Percentiles rank a stretch among this genome's conserved stretches.
These are phyloP conservation scores for Coriolopsis trogii DNA, from an alignment of 1,284 basidiomycete genomes.

Conservation along the genomic window DNA sequence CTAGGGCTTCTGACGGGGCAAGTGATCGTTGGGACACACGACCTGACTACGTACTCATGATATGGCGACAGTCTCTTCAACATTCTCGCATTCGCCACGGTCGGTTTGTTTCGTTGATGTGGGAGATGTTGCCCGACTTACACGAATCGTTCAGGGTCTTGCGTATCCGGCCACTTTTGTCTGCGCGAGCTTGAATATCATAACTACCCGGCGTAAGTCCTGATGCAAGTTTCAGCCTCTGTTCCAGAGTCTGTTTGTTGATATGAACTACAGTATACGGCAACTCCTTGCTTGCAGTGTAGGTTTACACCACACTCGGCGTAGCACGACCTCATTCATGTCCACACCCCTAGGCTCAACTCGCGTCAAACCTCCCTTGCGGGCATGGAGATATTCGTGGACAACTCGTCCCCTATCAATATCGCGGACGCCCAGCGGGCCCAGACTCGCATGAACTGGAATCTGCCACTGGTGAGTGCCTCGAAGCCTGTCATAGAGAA, in stretches of 20 bases:
- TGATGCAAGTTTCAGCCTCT: neutral
- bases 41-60: neutral
- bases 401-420: constrained; percentile 1
- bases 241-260: too few species aligned
- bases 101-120: neutral
- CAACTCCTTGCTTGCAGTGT: constrained; percentile 5
- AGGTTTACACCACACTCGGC: neutral
- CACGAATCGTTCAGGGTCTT: neutral
- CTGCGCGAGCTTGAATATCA: neutral
- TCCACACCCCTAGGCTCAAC: constrained; percentile 1
- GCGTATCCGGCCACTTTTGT: neutral
- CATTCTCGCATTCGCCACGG: constrained; percentile 3
- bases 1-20: constrained; percentile 5
- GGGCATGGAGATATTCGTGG: constrained; percentile 13
- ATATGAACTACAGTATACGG: neutral
- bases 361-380: constrained; percentile 1
- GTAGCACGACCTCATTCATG: neutral
- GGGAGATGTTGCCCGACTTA: neutral
- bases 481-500: too few species aligned
- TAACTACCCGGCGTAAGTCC: constrained; percentile 7
- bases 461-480: neutral
- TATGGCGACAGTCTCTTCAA: neutral
- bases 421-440: constrained; percentile 1
- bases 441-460: neutral
- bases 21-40: neutral